Base-by-base conservation (phyloP, 768 basidiomycete genomes). In the Omphalotus guepiniiformis region DNA sequence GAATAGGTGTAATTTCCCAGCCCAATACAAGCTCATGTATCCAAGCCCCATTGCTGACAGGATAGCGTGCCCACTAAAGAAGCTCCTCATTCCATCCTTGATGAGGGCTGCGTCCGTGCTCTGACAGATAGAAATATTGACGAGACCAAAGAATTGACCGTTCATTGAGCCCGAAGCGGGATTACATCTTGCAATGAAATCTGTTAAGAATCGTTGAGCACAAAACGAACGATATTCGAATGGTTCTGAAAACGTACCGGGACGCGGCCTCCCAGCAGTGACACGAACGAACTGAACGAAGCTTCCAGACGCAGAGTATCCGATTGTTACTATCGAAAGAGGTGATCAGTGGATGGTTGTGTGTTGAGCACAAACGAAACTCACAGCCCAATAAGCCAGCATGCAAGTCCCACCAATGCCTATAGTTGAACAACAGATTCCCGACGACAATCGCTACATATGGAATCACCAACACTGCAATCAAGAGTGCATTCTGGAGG, bases 41-140 rank as follows among this genome's bases (percentile, higher is more conserved):
- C 53, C 52, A 21, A 56, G 41, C 7, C 54, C 54, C 8, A 49
- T 35, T 5, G 58, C 53, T 11, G 58, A 56, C 28, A 60, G 56
- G 44, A 53, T 54, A 27, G 58, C 56, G 49, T 60, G 58, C n/a
- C 58, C 58, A 30, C 58, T 60, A 53, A 60, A 60, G 48, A 60
- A 60, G 38, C 58, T 60, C 35, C 58, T 54, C 47, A 58, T 54
- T n/a, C 58, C 58, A 32, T 60, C 58, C 26, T 51, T 54, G 46
- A 60, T 54, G 49, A 60, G 42, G 3, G 51, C 50, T 19, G 46
- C 49, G 18, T 42, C 47, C 21, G 57, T n/a, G 4, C 55, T 53
- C 32, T 58, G 55, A 39, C 58, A 60, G 21, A 58, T 51, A 8
- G 50, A 56, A 19, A 53, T 30, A 36, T 60, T 57, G n/a, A 53